Evolutionary conservation across 148 eudicot genomes (phyloP).

Genomic region (Cornus kousa): DNA sequence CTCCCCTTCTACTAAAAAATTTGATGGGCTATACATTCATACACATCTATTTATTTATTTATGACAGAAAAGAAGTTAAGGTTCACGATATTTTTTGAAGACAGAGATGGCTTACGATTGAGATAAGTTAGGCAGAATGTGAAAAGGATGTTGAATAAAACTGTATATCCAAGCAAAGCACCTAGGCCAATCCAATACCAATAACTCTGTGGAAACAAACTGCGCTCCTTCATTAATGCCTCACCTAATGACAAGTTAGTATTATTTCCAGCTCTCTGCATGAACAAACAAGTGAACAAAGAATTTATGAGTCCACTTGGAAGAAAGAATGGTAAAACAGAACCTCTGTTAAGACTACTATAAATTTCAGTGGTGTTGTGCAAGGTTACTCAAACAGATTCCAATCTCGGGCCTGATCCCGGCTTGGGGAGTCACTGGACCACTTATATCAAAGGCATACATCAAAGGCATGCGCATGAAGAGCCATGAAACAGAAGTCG

Average conservation of each 20-base stretch:
- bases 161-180: conserved; percentile 75
- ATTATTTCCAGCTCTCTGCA: conserved; percentile 39
- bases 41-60: background rate
- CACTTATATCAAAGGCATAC: background rate
- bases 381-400: background rate
- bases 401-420: background rate
- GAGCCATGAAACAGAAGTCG: background rate
- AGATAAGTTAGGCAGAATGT: conserved; percentile 75
- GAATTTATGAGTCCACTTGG: background rate
- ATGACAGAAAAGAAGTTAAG: background rate
- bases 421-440: background rate
- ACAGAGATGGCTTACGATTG: conserved; percentile 62
- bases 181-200: conserved; percentile 98
- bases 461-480: background rate
- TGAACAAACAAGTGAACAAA: conserved; percentile 2
- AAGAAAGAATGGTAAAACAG: background rate
- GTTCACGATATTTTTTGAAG: conserved; percentile 1
- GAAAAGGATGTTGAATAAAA: conserved; percentile 78
- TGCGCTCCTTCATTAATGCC: conserved; percentile 60
- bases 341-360: background rate
- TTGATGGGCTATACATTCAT: background rate
- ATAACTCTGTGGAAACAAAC: conserved; percentile 78
- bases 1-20: background rate
- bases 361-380: conserved; percentile 1
- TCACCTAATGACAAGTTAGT: conserved; percentile 51